Percentiles rank a stretch among this genome's conserved stretches.
Evolutionary conservation across 2,329 filamentous ascomycete species (phyloP).

Genomic region (Colletotrichum camelliae): DNA sequence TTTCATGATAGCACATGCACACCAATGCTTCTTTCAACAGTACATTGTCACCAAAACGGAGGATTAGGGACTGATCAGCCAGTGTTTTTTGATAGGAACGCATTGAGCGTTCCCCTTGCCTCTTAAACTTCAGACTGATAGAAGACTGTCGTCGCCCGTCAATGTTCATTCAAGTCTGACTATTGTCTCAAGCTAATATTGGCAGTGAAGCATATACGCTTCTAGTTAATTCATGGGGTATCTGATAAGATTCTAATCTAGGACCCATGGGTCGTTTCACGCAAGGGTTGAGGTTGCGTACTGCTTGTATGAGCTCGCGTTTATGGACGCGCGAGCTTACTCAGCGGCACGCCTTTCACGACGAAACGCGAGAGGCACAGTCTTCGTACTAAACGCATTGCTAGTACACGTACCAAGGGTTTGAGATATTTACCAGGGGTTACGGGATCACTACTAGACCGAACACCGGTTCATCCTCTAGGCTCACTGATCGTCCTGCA

Average conservation of each 20-base stretch:
- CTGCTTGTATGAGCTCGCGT: not conserved
- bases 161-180: not conserved
- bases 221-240: not conserved
- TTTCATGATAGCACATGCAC: not conserved
- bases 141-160: not conserved
- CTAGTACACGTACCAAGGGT: not conserved
- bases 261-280: not conserved
- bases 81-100: not conserved
- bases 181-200: not conserved
- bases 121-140: not conserved
- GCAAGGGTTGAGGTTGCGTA: not conserved
- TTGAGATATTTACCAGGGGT: not conserved
- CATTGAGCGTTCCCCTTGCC: not conserved
- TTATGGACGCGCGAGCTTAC: not conserved
- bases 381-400: not conserved
- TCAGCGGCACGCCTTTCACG: not conserved
- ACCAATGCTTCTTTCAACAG: not conserved
- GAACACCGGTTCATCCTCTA: not conserved
- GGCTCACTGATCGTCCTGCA: not conserved
- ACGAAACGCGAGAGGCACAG: not conserved
- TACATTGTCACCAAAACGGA: not conserved
- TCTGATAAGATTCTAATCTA: not conserved
- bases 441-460: not conserved
- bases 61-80: fast-evolving
- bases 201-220: not conserved